Percentiles rank a stretch among this genome's conserved stretches.
Conservation (phyloP, 2,329 filamentous ascomycete genomes). For the Chrysoporthe puriensis region DNA sequence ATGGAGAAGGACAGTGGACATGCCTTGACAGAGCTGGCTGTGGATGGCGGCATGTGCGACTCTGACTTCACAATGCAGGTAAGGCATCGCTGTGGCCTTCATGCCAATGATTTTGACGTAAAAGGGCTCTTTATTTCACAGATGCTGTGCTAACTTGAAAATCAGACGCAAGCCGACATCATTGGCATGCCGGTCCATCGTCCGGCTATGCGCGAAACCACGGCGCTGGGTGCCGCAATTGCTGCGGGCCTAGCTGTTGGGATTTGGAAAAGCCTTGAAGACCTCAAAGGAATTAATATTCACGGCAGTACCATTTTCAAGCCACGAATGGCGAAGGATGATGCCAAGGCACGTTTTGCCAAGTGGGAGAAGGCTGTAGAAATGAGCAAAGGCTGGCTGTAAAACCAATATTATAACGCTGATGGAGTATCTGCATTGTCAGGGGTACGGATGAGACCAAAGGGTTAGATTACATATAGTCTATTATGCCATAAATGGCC, state of each 20-base stretch:
- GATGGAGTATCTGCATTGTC: too few relatives aligned
- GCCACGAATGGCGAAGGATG: slow-evolving; percentile 63
- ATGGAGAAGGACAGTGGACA: slow-evolving; percentile 84
- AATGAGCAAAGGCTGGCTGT: slow-evolving; percentile 76
- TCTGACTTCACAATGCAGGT: slow-evolving; percentile 78
- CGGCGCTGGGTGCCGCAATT: slow-evolving; percentile 79
- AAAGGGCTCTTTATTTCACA: not conserved
- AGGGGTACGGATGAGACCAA: not conserved
- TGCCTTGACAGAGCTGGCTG: slow-evolving; percentile 70
- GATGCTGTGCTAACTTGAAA: slow-evolving; percentile 38
- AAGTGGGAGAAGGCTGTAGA: slow-evolving; percentile 78
- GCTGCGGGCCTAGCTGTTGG: slow-evolving; percentile 78
- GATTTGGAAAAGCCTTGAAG: slow-evolving; percentile 74
- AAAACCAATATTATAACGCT: slow-evolving; percentile 26
- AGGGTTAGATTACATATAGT: not conserved
- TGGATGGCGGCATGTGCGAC: slow-evolving; percentile 85
- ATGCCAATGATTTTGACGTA: not conserved
- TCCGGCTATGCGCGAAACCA: slow-evolving; percentile 82
- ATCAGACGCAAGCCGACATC: slow-evolving; percentile 74
- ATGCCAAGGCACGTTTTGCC: slow-evolving; percentile 66
- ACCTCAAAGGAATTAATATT: slow-evolving; percentile 72
- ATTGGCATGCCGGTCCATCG: slow-evolving; percentile 79
- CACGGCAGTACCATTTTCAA: slow-evolving; percentile 71
- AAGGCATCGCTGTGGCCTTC: slow-evolving; percentile 12
- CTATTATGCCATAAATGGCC: too few relatives aligned